Evolutionary conservation across 2,329 filamentous ascomycete species (phyloP), one percentile per base, ranked within the genome.

Genomic region (Fusarium oxysporum): DNA sequence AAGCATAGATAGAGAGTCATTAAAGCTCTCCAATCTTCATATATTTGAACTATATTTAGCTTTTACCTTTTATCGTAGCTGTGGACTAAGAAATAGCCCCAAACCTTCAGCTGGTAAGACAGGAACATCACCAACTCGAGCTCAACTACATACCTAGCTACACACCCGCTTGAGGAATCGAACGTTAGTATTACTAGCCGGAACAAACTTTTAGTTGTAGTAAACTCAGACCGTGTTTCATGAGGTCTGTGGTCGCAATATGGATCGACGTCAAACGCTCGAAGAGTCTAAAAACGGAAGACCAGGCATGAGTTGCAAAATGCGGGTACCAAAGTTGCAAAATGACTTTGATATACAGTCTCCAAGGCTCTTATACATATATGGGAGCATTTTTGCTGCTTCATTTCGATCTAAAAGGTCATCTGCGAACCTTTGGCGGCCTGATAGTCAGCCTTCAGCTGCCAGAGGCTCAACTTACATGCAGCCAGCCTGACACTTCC

Each of bases 1-100:
- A n/a, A 8, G 25, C 19, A n/a, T 16, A 16, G 3, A 1, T 8
- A 9, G 9, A n/a, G 13, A 28, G 4, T 13, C 0, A 6, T 1
- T 9, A 8, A 17, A 17, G 13, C 33, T 13, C 6, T 11, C n/a
- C 16, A 5, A n/a, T 28, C 9, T 12, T 2, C 1, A 1, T 5
- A 1, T 5, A 17, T n/a, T 28, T 8, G 5, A 1, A 28, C 10
- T 16, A 2, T 8, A 8, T 12, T 35, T 11, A 16, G 23, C 13
- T 12, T 23, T 12, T 38, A 13, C 9, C 23, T 21, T 16, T 21
- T 11, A 28, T n/a, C 19, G 6, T 28, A 37, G 23, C 23, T 9
- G 13, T 28, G 23, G 7, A 12, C 23, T n/a, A n/a, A 28, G 50
- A 40, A 9, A 28, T 5, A 1, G 9, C 3, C 23, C 19, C 3